These are phyloP conservation scores for Fusarium pseudoanthophilum DNA, from an alignment of 2,329 filamentous ascomycete species.

Conservation along the genomic window DNA sequence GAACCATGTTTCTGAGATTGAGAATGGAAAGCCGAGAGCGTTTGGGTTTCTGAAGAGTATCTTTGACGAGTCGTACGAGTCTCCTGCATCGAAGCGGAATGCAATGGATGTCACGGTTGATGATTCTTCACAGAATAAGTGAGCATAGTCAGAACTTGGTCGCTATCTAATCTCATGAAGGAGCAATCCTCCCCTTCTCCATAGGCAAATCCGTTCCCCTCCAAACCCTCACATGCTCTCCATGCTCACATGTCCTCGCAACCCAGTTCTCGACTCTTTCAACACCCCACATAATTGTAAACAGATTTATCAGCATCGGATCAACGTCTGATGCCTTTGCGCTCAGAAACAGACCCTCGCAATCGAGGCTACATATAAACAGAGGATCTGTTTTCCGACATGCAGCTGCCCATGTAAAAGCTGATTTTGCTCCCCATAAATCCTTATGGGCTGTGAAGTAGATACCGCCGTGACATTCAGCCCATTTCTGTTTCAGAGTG, in stretches of 20 bases:
- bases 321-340: slow-evolving; percentile 7
- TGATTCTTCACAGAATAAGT: neutral
- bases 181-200: neutral
- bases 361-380: slow-evolving; percentile 7
- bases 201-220: neutral
- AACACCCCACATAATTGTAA: slow-evolving; percentile 18
- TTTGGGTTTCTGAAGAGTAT: slow-evolving; percentile 23
- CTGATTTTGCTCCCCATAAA: neutral
- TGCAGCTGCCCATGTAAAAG: neutral
- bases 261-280: slow-evolving; percentile 24
- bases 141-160: too few species aligned
- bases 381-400: neutral
- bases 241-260: neutral
- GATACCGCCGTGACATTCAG: slow-evolving; percentile 1
- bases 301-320: neutral
- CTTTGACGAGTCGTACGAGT: slow-evolving; percentile 23
- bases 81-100: neutral
- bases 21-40: slow-evolving; percentile 29
- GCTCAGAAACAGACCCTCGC: slow-evolving; percentile 5
- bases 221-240: neutral
- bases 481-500: slow-evolving; percentile 3
- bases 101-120: neutral
- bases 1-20: slow-evolving; percentile 49
- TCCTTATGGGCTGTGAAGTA: neutral
- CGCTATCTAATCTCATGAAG: neutral